A percentile compares a stretch with the other conserved stretches of the same genome.
phyloP scores from a whole-genome alignment of 2,329 filamentous ascomycete genomes.

The Cladosporium sp. region DNA sequence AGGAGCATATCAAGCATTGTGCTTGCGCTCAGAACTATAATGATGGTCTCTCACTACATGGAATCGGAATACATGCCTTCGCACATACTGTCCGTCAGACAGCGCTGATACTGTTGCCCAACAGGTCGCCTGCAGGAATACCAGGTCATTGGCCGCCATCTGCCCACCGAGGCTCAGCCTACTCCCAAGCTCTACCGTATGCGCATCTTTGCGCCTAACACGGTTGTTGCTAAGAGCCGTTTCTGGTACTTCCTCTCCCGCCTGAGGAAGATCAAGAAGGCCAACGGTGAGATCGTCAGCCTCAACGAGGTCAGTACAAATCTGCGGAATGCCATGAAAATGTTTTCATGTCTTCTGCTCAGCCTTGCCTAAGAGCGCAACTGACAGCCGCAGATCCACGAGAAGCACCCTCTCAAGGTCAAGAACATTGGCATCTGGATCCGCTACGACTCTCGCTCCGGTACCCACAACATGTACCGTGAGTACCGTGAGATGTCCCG shows the following conservation, averaged over 20 bases:
- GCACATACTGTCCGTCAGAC: conserved; percentile 33
- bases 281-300: conserved; percentile 97
- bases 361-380: not conserved
- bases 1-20: not conserved
- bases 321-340: not conserved
- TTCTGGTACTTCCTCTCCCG: conserved; percentile 99
- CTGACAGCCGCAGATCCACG: conserved; percentile 68
- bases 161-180: conserved; percentile 96
- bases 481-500: conserved; percentile 99
- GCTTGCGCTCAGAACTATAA: conserved; percentile 4
- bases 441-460: conserved; percentile 99
- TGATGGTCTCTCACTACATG: conserved; percentile 12
- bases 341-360: not conserved
- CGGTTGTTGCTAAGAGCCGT: conserved; percentile 97
- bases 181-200: conserved; percentile 99
- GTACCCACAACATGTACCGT: conserved; percentile 99
- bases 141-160: conserved; percentile 99
- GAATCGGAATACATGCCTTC: conserved; percentile 8
- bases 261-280: conserved; percentile 99
- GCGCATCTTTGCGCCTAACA: conserved; percentile 98
- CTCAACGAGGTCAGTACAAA: conserved; percentile 77
- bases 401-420: conserved; percentile 99
- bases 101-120: conserved; percentile 39
- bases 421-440: conserved; percentile 99
- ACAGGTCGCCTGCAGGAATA: conserved; percentile 99